Base-by-base conservation (phyloP, 352 stramenopile species). In the Phytophthora megakarya region DNA sequence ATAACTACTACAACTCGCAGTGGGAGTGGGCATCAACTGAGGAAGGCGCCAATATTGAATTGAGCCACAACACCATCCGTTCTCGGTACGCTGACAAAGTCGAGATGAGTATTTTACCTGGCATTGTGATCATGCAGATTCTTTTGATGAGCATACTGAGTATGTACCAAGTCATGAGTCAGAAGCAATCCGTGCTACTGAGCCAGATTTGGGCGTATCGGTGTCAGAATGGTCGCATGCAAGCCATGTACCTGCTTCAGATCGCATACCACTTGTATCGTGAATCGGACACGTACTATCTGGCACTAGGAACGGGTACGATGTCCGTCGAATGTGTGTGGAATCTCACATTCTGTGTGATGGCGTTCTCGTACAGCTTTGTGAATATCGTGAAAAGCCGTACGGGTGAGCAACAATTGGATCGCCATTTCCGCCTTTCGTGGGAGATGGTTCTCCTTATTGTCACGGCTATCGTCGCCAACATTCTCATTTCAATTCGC, bases 291-390 rank as follows among this genome's bases (percentile, higher is more conserved):
- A 61, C 63, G 12, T 77, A 77, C 43, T 72, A 72, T 18, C 37
- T 75, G 19, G 65, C 62, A 3, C 71, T 78, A 5, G 67, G 58
- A 13, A 78, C 71, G 12, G 71, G 71, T 19, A 78, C 67, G 18
- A 70, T 75, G 67, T 78, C 71, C 0, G 51, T 78, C 10, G 71
- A 73, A 19, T 65, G 67, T 23, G 57, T 69, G n/a, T 73, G 65
- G 67, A 77, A 77, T 55, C 65, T 77, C 26, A 77, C 69, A 0
- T 77, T 74, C 55, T 77, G 69, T 15, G 65, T 77, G 39, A 71
- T 71, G 61, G 66, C 66, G 10, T 74, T 74, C 42, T 71, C 66
- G 26, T 71, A 74, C 44, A 71, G 61, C 60, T 74, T 73, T 59
- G 66, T 73, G 23, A 73, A 73, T 39, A 67, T 76, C 32, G 58